A percentile compares a stretch with the other conserved stretches of the same genome.
Conservation (phyloP, 768 basidiomycete species). For the Strobilomyces dryophilus region DNA sequence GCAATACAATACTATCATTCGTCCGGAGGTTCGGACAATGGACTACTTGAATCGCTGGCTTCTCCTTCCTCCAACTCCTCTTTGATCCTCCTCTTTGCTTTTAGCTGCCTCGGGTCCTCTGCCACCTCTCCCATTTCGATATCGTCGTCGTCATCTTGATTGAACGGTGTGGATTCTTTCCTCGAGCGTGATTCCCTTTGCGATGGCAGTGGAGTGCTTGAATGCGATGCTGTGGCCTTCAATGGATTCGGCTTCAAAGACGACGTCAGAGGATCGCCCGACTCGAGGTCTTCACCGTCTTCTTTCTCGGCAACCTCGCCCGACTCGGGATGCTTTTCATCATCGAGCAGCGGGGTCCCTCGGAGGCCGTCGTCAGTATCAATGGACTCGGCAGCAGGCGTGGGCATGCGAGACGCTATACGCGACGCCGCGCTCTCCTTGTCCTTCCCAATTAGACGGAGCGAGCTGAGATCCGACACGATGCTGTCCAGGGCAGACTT, state of each 20-base stretch:
- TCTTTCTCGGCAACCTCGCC: constrained; percentile 41
- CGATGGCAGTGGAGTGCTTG: constrained; percentile 26
- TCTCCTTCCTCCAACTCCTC: constrained; percentile 87
- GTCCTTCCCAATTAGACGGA: constrained; percentile 70
- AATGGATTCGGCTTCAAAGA: constrained; percentile 30
- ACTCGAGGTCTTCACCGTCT: constrained; percentile 35
- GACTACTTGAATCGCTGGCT: constrained; percentile 77
- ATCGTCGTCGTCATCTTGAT: constrained; percentile 48
- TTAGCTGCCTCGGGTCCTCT: constrained; percentile 54
- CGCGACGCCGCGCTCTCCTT: constrained; percentile 43
- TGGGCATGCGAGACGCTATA: constrained; percentile 38
- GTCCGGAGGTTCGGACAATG: constrained; percentile 73
- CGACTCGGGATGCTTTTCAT: constrained; percentile 37
- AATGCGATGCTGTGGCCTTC: constrained; percentile 32
- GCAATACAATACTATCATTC: constrained; percentile 25
- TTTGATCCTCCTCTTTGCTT: constrained; percentile 46
- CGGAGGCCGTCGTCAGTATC: constrained; percentile 25
- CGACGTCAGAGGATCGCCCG: constrained; percentile 25
- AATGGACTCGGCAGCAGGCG: constrained; percentile 44
- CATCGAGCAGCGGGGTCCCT: constrained; percentile 20
- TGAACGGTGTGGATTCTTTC: constrained; percentile 19
- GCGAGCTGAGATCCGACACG: constrained; percentile 53
- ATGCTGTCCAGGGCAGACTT: constrained; percentile 65
- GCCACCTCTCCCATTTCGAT: constrained; percentile 93
- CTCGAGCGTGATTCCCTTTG: constrained; percentile 23